These are phyloP conservation scores for Suillus variegatus DNA, from an alignment of 768 basidiomycete genomes.

Conservation along the genomic window DNA sequence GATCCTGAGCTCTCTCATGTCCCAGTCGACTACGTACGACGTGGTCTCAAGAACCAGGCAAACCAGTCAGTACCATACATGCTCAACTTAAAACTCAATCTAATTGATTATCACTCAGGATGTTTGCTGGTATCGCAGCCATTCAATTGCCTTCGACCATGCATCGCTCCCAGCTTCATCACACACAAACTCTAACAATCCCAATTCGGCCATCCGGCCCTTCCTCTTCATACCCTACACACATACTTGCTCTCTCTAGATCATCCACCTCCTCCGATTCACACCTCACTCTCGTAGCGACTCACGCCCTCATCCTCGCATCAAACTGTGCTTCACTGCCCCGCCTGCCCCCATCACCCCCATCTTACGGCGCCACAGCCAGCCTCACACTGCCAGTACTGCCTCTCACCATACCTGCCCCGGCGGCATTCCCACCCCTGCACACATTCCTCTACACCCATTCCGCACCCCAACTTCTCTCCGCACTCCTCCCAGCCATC, in stretches of 20 bases:
- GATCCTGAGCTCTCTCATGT: slow-evolving; percentile 50
- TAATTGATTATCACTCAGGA: slow-evolving; percentile 40
- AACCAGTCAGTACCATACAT: slow-evolving; percentile 37
- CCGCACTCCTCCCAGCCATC: slow-evolving; percentile 42
- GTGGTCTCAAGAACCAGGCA: slow-evolving; percentile 47
- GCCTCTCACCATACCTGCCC: slow-evolving; percentile 62
- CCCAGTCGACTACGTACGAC: slow-evolving; percentile 66
- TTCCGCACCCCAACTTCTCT: slow-evolving; percentile 49
- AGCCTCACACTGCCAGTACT: slow-evolving; percentile 59
- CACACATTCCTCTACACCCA: slow-evolving; percentile 70
- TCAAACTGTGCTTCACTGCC: slow-evolving; percentile 69
- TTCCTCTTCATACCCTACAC: slow-evolving; percentile 42
- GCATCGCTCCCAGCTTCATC: slow-evolving; percentile 32
- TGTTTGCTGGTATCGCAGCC: slow-evolving; percentile 43
- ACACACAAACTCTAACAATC: slow-evolving; percentile 33
- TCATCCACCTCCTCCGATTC: slow-evolving; percentile 30
- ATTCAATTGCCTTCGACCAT: slow-evolving; percentile 41
- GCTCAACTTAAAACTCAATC: slow-evolving; percentile 17
- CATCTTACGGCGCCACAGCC: slow-evolving; percentile 34
- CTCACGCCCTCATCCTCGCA: slow-evolving; percentile 70
- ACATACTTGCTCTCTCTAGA: slow-evolving; percentile 50
- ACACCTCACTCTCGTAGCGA: slow-evolving; percentile 54
- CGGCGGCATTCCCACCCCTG: slow-evolving; percentile 59
- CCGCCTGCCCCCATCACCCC: slow-evolving; percentile 43
- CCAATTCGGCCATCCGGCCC: slow-evolving; percentile 30